Conservation (phyloP, 148 eudicot genomes). For the Silene conica region DNA sequence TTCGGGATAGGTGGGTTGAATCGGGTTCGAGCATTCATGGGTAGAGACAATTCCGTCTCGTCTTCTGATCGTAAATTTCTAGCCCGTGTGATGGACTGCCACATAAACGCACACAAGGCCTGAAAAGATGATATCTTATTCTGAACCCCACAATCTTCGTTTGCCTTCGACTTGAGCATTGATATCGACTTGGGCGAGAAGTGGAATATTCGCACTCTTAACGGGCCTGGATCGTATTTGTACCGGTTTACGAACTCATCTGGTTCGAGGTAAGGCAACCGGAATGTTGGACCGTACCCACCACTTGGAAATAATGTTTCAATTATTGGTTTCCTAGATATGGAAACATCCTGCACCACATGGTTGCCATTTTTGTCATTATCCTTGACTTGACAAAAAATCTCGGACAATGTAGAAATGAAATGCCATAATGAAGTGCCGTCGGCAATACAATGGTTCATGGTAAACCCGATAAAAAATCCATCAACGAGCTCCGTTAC, state of each 20-base stretch:
- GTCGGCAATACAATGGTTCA: conserved; percentile 16
- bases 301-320: neutral
- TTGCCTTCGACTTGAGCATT: conserved; percentile 18
- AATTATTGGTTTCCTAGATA: conserved; percentile 7
- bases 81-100: too few species aligned
- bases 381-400: neutral
- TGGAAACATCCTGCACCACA: neutral
- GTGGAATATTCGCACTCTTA: conserved; percentile 22
- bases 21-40: conserved; percentile 27
- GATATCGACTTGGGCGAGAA: conserved; percentile 13
- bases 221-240: neutral
- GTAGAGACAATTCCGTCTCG: too few species aligned
- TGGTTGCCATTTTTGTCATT: neutral
- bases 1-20: conserved; percentile 45
- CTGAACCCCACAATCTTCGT: conserved; percentile 9
- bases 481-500: conserved; percentile 22
- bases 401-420: conserved; percentile 6
- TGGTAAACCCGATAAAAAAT: conserved; percentile 18
- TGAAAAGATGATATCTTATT: too few species aligned
- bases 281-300: neutral
- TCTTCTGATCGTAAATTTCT: too few species aligned
- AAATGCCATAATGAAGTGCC: conserved; percentile 18
- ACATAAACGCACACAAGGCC: too few species aligned
- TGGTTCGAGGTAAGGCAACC: conserved; percentile 14
- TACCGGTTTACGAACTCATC: conserved; percentile 13